A percentile compares a stretch with the other conserved stretches of the same genome.
These are phyloP conservation scores for Mycena metata DNA, from an alignment of 768 basidiomycete genomes.

Conservation along the genomic window DNA sequence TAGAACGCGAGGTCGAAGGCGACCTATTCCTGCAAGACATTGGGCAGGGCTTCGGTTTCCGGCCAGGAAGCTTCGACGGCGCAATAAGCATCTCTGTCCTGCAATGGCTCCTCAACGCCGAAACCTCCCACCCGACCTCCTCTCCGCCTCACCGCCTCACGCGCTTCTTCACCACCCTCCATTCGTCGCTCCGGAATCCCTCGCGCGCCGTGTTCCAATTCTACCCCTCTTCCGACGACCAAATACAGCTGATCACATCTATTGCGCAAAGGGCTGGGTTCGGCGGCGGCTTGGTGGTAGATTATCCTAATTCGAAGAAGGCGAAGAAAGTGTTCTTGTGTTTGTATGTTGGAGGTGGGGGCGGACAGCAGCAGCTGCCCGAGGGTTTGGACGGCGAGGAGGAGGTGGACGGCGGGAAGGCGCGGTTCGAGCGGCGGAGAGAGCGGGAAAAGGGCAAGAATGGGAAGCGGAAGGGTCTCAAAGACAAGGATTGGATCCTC, in stretches of 20 bases:
- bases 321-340: conserved; percentile 96
- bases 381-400: conserved; percentile 81
- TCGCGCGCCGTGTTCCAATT: conserved; percentile 93
- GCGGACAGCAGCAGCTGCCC: conserved; percentile 75
- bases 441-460: conserved; percentile 67
- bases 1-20: conserved; percentile 95
- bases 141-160: conserved; percentile 88
- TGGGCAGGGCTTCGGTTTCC: conserved; percentile 97
- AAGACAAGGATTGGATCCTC: conserved; percentile 92
- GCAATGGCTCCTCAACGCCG: conserved; percentile 98
- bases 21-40: conserved; percentile 98
- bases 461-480: conserved; percentile 79
- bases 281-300: conserved; percentile 95
- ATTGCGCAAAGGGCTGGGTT: conserved; percentile 96
- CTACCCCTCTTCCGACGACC: conserved; percentile 97
- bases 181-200: conserved; percentile 87
- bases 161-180: conserved; percentile 94
- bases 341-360: conserved; percentile 89
- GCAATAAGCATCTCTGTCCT: conserved; percentile 99
- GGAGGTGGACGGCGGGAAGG: conserved; percentile 62
- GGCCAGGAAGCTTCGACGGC: conserved; percentile 97
- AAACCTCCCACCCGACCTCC: conserved; percentile 89
- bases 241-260: conserved; percentile 94
- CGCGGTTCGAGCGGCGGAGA: conserved; percentile 80
- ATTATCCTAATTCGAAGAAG: conserved; percentile 97